phyloP scores from a whole-genome alignment of 306 rosid species.

The Dalbergia cultrata region DNA sequence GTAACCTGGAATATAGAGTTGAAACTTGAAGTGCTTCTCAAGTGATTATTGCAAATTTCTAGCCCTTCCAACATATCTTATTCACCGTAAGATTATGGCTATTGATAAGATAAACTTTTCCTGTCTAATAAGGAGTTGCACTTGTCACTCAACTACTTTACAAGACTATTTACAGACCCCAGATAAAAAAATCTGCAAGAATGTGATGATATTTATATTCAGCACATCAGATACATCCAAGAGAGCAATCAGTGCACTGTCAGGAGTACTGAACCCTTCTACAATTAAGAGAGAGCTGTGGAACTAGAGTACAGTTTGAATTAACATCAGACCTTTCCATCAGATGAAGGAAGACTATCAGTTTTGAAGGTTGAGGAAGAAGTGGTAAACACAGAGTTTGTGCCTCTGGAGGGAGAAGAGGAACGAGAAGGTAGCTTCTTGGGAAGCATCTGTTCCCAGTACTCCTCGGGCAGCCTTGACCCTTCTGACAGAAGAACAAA shows the following conservation, averaged over 20 bases:
- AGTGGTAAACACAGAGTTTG: constrained; percentile 57
- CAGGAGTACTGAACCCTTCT: constrained; percentile 29
- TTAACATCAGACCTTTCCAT: constrained; percentile 67
- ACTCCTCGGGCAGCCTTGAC: constrained; percentile 66
- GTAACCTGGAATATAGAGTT: too few species aligned
- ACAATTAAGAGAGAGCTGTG: constrained; percentile 28
- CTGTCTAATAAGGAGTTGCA: constrained; percentile 40
- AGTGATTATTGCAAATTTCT: too few species aligned
- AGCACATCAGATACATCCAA: constrained; percentile 34
- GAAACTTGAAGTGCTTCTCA: too few species aligned
- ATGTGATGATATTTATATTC: constrained; percentile 37
- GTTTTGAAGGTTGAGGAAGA: constrained; percentile 56
- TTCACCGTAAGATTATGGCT: constrained; percentile 18
- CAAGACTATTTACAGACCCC: constrained; percentile 46
- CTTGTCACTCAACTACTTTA: constrained; percentile 53
- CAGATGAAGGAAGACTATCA: constrained; percentile 52
- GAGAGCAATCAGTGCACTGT: constrained; percentile 29
- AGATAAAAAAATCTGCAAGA: constrained; percentile 49
- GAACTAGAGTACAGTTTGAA: neutral
- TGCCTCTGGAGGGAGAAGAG: constrained; percentile 92
- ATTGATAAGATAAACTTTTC: constrained; percentile 33
- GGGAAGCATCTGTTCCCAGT: constrained; percentile 88
- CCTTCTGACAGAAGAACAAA: constrained; percentile 67
- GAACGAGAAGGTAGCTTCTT: constrained; percentile 88
- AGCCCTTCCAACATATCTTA: too few species aligned